Evolutionary conservation across 768 basidiomycete genomes (phyloP).

Genomic region (Nidula microcarpa): DNA sequence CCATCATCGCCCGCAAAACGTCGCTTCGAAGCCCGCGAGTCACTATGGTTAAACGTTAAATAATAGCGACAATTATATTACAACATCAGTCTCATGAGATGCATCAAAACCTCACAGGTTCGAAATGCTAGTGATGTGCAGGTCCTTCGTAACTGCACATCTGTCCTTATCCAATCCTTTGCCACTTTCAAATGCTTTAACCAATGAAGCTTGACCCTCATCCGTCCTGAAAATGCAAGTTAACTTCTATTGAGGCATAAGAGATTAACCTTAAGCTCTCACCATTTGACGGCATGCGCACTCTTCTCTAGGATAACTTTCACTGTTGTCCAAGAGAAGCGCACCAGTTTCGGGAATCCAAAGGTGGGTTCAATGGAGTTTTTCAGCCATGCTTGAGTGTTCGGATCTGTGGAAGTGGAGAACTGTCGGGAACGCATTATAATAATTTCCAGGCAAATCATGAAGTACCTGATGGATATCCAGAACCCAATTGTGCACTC

Average conservation of each 20-base stretch:
- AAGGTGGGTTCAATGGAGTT: slow-evolving; percentile 80
- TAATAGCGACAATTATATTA: background rate
- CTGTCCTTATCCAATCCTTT: slow-evolving; percentile 76
- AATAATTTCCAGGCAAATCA: background rate
- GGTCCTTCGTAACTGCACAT: slow-evolving; percentile 66
- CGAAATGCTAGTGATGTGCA: slow-evolving; percentile 68
- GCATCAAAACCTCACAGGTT: slow-evolving; percentile 29
- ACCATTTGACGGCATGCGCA: slow-evolving; percentile 84
- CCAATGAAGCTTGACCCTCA: slow-evolving; percentile 73
- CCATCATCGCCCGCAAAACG: too few species aligned
- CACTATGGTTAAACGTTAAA: too few species aligned
- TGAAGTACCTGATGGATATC: slow-evolving; percentile 80
- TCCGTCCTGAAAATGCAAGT: slow-evolving; percentile 58
- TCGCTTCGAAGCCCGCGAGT: too few species aligned
- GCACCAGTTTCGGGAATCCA: slow-evolving; percentile 84
- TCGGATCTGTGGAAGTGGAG: slow-evolving; percentile 63
- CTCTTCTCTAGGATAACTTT: slow-evolving; percentile 80
- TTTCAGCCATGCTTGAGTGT: slow-evolving; percentile 85
- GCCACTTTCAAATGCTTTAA: slow-evolving; percentile 70
- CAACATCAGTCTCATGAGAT: background rate
- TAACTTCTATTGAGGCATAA: background rate
- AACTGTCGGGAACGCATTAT: background rate
- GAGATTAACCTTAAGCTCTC: background rate
- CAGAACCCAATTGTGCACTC: slow-evolving; percentile 60
- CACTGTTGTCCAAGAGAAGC: slow-evolving; percentile 96